Evolutionary conservation across 1,284 basidiomycete genomes (phyloP).

Genomic region (Cystobasidium sp.): DNA sequence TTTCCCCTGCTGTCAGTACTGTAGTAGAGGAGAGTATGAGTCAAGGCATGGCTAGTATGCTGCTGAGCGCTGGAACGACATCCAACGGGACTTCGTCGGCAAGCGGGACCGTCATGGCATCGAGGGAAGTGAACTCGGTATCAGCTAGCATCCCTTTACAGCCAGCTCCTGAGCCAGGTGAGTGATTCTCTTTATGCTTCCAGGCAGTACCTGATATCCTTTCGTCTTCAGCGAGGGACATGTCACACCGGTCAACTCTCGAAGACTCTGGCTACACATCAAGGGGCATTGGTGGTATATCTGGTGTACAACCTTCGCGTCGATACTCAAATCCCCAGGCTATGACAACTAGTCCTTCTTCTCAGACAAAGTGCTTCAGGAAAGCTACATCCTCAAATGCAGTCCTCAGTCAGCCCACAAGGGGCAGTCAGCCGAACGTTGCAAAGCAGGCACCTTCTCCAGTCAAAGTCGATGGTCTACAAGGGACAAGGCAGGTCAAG

Average conservation of each 20-base stretch:
- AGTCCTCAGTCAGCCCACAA: background rate
- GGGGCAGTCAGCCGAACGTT: background rate
- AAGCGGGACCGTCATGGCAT: background rate
- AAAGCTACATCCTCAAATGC: background rate
- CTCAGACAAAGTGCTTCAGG: background rate
- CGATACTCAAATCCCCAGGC: background rate
- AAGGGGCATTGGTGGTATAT: background rate
- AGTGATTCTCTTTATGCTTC: background rate
- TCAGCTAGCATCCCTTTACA: background rate
- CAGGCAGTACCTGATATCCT: background rate
- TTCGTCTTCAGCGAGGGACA: background rate
- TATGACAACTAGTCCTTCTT: background rate
- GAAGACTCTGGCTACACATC: slow-evolving; percentile 11
- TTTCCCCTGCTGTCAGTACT: slow-evolving; percentile 21
- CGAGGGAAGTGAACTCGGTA: background rate
- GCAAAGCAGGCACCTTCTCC: background rate
- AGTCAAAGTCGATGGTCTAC: background rate
- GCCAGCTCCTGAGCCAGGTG: background rate
- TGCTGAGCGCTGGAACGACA: background rate
- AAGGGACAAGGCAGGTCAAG: background rate
- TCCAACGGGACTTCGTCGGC: background rate
- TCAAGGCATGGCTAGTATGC: slow-evolving; percentile 27
- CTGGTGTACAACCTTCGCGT: too few relatives aligned
- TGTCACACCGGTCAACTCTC: background rate
- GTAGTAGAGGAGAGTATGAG: slow-evolving; percentile 29